Evolutionary conservation across 2,329 filamentous ascomycete species (phyloP), one percentile per base, ranked within the genome.

Genomic region (Fusarium citri): DNA sequence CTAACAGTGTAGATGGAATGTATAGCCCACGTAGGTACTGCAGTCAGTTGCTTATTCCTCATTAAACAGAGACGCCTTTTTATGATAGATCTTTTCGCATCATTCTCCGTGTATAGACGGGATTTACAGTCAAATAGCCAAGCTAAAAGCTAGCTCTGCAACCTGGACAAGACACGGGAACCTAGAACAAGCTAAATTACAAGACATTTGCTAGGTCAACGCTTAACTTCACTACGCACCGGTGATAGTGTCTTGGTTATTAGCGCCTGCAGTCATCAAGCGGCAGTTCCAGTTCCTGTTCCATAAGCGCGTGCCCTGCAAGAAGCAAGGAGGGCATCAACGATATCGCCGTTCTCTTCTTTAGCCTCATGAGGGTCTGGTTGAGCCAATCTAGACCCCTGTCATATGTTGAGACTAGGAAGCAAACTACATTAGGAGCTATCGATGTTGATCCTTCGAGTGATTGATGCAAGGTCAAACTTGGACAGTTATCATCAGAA

Each of bases 191-290:
- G 55, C 61, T 28, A 56, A 45, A 51, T 45, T 55, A 34, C 20
- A 34, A 55, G 49, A 50, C 43, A 60, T 55, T 46, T 48, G 34
- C 23, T 54, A 43, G 40, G 26, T 25, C n/a, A 55, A 46, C 26
- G 12, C 46, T 55, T 46, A 30, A 37, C 34, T 28, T 22, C 20
- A 28, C 31, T 41, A 30, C 28, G 8, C 18, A 31, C 28, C 37
- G 23, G 20, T 6, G 23, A 26, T 56, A 69, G 50, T 67, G 67
- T 63, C 62, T 59, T 71, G 46, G 47, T 46, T 47, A 30, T 60
- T 42, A 46, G 63, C 63, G 46, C 37, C 62, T 67, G 46, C 51
- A 54, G 30, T 31, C 56, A 54, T 59, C 31, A 31, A 69, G 57
- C 47, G 54, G 63, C 42, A 59, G 54, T 64, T 45, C 23, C 30